A percentile compares a stretch with the other conserved stretches of the same genome.
These are phyloP conservation scores for Magnaporthiopsis rhizophila DNA, from an alignment of 2,329 filamentous ascomycete species.

Conservation along the genomic window DNA sequence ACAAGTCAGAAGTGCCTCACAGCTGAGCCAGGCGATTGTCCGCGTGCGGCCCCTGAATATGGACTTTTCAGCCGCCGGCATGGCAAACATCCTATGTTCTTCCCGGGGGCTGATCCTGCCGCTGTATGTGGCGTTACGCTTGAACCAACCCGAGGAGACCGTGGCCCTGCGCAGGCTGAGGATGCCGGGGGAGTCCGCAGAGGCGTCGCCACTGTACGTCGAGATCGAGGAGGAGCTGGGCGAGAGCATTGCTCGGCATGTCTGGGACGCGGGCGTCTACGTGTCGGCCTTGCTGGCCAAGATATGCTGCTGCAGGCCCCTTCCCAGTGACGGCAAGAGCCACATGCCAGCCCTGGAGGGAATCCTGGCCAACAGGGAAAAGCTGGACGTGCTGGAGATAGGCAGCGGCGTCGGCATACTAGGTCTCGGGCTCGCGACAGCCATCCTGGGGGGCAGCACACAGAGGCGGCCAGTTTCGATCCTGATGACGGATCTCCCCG, in stretches of 20 bases:
- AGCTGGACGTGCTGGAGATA: conserved; percentile 42
- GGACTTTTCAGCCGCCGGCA: conserved; percentile 14
- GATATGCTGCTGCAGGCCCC: conserved; percentile 13
- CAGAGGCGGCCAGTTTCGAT: conserved; percentile 9
- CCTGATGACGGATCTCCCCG: conserved; percentile 44
- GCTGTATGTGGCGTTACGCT: conserved; percentile 28
- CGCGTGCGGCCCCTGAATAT: conserved; percentile 17
- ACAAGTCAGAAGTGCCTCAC: background rate
- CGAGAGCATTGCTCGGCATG: conserved; percentile 51
- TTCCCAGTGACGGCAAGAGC: conserved; percentile 4
- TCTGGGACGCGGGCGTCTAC: conserved; percentile 50
- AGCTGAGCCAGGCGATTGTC: conserved; percentile 14
- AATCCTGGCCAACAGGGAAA: conserved; percentile 18
- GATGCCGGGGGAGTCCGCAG: conserved; percentile 8
- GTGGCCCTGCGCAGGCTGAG: conserved; percentile 25
- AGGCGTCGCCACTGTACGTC: conserved; percentile 18
- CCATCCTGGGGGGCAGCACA: too few species aligned
- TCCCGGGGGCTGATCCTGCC: conserved; percentile 34
- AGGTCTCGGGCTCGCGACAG: conserved; percentile 38
- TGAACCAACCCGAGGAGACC: conserved; percentile 8
- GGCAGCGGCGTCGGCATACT: conserved; percentile 50
- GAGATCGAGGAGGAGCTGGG: conserved; percentile 48
- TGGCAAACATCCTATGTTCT: conserved; percentile 15
- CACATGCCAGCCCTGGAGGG: conserved; percentile 21
- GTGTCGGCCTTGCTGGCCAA: conserved; percentile 29